Evolutionary conservation across 495 filamentous ascomycete species (phyloP), one percentile per base, ranked within the genome.

Genomic region (Aspergillus wentii): DNA sequence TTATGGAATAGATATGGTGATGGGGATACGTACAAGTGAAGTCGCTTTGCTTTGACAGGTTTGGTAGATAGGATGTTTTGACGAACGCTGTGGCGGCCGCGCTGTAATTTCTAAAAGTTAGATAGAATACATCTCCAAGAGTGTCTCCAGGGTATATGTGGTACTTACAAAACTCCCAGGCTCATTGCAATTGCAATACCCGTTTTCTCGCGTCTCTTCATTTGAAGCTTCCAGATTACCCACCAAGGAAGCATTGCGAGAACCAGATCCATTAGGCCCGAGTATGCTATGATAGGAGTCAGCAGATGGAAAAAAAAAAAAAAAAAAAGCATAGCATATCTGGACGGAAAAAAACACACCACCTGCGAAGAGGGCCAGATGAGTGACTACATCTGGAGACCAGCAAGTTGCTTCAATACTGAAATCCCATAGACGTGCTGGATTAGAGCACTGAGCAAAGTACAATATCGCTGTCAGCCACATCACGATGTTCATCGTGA

Each of bases 151-250:
- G n/a, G 11, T 17, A 25, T 3, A 17, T 15, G 6, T 21, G 8
- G 5, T n/a, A 31, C 54, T 33, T 40, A 51, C 54, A 51, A 49
- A 9, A 54, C 18, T 30, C 54, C 54, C 40, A 57, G 29, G 16
- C 50, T 54, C 54, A 57, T 57, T 2, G 54, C 54, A 9, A 54
- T 14, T 1, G 50, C 47, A 15, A 57, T 46, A 9, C 47, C 54
- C 9, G 47, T 29, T 23, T 54, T 54, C 32, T 53, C 54, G 4
- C 45, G 45, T 17, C 36, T 45, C 23, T 41, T 43, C 54, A 57
- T 57, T 40, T 57, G 46, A 4, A 57, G 40, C 2, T 49, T 44
- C 54, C 54, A 57, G 2, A 57, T 13, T 5, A 57, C 31, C 5
- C 33, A 30, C 49, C 54, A 57, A 2, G 54, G 54, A 4, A 53